phyloP scores from a whole-genome alignment of 2,329 filamentous ascomycete genomes.

The Plectosphaerella sp. region DNA sequence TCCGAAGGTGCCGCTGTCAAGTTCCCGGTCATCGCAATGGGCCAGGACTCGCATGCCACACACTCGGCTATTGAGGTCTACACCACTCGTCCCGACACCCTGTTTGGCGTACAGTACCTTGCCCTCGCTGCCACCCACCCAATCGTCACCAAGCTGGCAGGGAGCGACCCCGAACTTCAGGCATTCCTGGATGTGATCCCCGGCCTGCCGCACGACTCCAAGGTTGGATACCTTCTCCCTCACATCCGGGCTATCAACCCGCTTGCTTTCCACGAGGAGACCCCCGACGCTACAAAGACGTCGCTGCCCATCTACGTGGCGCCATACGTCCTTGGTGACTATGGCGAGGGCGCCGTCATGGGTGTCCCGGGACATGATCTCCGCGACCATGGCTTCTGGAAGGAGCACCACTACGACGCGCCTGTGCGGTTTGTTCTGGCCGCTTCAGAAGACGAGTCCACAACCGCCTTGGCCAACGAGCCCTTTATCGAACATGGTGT shows the following conservation, averaged over 20 bases:
- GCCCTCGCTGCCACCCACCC: constrained; percentile 73
- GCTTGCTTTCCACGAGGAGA: constrained; percentile 49
- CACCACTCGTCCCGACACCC: constrained; percentile 79
- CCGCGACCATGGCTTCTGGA: constrained; percentile 78
- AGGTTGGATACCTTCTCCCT: constrained; percentile 64
- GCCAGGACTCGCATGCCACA: constrained; percentile 30
- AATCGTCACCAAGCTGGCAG: constrained; percentile 58
- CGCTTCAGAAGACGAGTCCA: constrained; percentile 42
- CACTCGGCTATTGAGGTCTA: constrained; percentile 61
- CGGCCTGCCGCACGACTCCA: constrained; percentile 49
- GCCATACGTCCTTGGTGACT: constrained; percentile 79
- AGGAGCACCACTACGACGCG: constrained; percentile 56
- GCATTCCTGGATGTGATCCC: constrained; percentile 64
- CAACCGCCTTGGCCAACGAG: constrained; percentile 35
- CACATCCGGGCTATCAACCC: constrained; percentile 62
- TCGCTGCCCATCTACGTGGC: constrained; percentile 74
- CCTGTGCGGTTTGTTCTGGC: constrained; percentile 62
- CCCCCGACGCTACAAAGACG: constrained; percentile 45
- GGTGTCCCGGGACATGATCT: constrained; percentile 83
- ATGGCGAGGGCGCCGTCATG: constrained; percentile 87
- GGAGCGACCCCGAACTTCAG: constrained; percentile 55
- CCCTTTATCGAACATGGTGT: constrained; percentile 64
- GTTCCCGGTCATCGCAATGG: constrained; percentile 55
- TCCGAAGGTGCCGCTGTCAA: constrained; percentile 69
- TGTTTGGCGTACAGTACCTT: constrained; percentile 84